Evolutionary conservation across 371 early-diverging fungal genomes (phyloP), one percentile per base, ranked within the genome.

Genomic region (Phascolomyces articulosus): DNA sequence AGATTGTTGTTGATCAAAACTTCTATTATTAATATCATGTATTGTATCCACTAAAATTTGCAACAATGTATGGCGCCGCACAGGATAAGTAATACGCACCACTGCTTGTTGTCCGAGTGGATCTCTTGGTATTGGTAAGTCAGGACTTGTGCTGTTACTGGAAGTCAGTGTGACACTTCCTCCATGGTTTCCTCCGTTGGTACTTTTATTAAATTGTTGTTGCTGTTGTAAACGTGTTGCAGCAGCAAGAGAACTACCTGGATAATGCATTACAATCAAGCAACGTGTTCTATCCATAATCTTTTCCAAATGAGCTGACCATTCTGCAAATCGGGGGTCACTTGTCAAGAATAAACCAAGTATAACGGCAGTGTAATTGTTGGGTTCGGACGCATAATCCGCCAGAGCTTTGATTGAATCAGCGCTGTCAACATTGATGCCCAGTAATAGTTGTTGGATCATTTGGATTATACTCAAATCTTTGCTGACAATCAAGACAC

Each of bases 61-160:
- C 28, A 83, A 47, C 9, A 86, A 48, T 49, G 81, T 84, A 7
- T 77, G 60, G 16, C 86, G 79, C 9, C 86, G 70, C n/a, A 83
- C 69, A 3, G 86, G 86, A 9, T 80, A 80, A 11, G 77, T 73
- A 28, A 75, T 55, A 4, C 34, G 28, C 18, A n/a, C 15, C 4
- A 55, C 27, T 18, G 55, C 34, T 23, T 28, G 55, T 29, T n/a
- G 28, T 31, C 28, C 20, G 9, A 34, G 28, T 0, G 29, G 28
- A 18, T 55, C 55, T 7, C 15, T 20, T 4, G 51, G 51, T 13
- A 51, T 10, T 1, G 51, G 51, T 23, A 51, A 18, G n/a, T 23
- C 26, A 0, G 51, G 51, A n/a, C 51, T 51, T 8, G n/a, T 24
- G 6, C 15, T 16, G 0, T 15, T 18, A 15, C 8, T 15, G 44